Evolutionary conservation across 2,329 filamentous ascomycete species (phyloP).

Genomic region (Akanthomyces muscarius): DNA sequence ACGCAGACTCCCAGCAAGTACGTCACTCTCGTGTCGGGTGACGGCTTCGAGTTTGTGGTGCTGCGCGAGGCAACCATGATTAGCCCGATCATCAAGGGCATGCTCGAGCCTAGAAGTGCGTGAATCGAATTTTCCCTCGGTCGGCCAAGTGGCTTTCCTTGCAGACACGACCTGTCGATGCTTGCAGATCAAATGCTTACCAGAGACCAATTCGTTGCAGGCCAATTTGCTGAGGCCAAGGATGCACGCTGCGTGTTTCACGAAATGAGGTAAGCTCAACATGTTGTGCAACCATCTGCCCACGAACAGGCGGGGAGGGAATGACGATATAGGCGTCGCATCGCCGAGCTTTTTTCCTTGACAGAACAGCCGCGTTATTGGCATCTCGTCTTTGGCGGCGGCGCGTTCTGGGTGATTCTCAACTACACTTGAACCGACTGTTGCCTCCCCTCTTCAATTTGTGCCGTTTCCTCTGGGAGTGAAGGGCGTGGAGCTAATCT

Average conservation of each 20-base stretch:
- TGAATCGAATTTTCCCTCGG: constrained; percentile 17
- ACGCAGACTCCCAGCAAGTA: constrained; percentile 53
- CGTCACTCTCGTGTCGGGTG: constrained; percentile 70
- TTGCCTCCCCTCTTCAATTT: constrained; percentile 21
- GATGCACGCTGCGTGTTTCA: constrained; percentile 63
- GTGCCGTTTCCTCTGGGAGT: not conserved
- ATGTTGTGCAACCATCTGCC: constrained; percentile 16
- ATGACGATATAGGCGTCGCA: constrained; percentile 36
- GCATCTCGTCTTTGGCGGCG: constrained; percentile 19
- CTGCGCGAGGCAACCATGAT: constrained; percentile 66
- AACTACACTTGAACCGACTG: constrained; percentile 64
- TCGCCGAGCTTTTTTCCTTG: constrained; percentile 37
- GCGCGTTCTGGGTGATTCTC: constrained; percentile 46
- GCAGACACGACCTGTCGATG: not conserved
- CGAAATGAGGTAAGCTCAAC: constrained; percentile 64
- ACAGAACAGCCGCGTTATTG: constrained; percentile 38
- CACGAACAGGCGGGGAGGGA: constrained; percentile 20
- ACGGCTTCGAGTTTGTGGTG: constrained; percentile 74
- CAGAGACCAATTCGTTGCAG: constrained; percentile 31
- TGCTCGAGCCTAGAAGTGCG: constrained; percentile 66
- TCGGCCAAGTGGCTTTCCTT: constrained; percentile 24
- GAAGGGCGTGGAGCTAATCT: constrained; percentile 25
- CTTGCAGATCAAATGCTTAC: constrained; percentile 21
- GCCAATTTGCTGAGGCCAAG: constrained; percentile 61
- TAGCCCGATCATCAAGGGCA: constrained; percentile 69